These are phyloP conservation scores for Penicillium brasilianum DNA, from an alignment of 2,329 filamentous ascomycete species.

Conservation along the genomic window DNA sequence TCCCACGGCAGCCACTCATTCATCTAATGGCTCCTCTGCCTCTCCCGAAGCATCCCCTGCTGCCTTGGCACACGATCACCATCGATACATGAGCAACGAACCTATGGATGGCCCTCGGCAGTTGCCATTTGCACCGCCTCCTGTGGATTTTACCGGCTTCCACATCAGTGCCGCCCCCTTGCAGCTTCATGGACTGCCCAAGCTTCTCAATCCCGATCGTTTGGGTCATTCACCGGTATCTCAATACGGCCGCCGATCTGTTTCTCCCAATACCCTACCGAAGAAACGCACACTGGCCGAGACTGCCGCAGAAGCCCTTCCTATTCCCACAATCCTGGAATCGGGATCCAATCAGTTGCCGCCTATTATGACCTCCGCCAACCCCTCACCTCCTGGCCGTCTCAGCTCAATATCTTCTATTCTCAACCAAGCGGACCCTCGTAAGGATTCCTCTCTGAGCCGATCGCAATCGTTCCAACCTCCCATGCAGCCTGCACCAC, in stretches of 20 bases:
- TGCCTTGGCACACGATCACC: slow-evolving; percentile 38
- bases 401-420: slow-evolving; percentile 78
- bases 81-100: slow-evolving; percentile 42
- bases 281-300: slow-evolving; percentile 47
- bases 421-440: slow-evolving; percentile 61
- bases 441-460: slow-evolving; percentile 47
- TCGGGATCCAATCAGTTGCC: slow-evolving; percentile 45
- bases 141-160: slow-evolving; percentile 58
- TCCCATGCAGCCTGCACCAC: slow-evolving; percentile 27
- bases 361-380: slow-evolving; percentile 44
- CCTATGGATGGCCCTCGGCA: slow-evolving; percentile 45
- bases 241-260: slow-evolving; percentile 40
- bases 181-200: slow-evolving; percentile 39
- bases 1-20: slow-evolving; percentile 46
- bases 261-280: slow-evolving; percentile 38
- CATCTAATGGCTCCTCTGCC: slow-evolving; percentile 49
- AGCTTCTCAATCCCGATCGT: slow-evolving; percentile 39
- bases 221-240: slow-evolving; percentile 36
- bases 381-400: slow-evolving; percentile 58
- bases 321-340: slow-evolving; percentile 39
- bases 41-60: slow-evolving; percentile 49
- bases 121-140: slow-evolving; percentile 48
- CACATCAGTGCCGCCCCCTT: slow-evolving; percentile 40
- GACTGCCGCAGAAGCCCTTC: slow-evolving; percentile 35
- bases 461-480: slow-evolving; percentile 39